phyloP scores from a whole-genome alignment of 306 rosid species.

The Dryas alaskensis region DNA sequence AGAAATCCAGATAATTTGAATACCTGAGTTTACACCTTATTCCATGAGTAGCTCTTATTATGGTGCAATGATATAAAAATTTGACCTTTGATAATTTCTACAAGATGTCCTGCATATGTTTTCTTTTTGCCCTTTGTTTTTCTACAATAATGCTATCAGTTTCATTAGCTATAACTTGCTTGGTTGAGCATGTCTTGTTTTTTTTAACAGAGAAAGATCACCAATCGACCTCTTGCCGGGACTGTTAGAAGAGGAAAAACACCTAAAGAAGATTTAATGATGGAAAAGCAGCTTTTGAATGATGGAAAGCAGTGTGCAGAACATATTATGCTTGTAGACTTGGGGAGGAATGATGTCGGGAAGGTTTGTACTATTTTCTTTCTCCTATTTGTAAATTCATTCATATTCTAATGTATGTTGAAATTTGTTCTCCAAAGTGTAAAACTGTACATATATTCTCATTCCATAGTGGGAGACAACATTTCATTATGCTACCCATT shows the following conservation, averaged over 20 bases:
- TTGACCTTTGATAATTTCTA: not conserved
- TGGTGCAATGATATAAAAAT: not conserved
- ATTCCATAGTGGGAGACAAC: not conserved
- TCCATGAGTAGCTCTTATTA: not conserved
- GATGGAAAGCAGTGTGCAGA: constrained; percentile 93
- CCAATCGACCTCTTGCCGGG: constrained; percentile 97
- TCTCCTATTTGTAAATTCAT: not conserved
- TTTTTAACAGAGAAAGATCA: constrained; percentile 57
- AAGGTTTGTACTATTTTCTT: constrained; percentile 54
- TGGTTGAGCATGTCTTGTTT: constrained; percentile 23
- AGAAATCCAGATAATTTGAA: constrained; percentile 1
- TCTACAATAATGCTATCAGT: not conserved
- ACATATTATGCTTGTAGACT: constrained; percentile 91
- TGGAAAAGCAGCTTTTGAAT: constrained; percentile 76
- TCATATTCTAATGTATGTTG: not conserved
- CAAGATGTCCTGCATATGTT: not conserved
- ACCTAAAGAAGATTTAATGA: constrained; percentile 67
- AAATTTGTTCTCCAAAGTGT: not conserved
- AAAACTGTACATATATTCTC: not conserved
- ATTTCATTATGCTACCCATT: constrained; percentile 14
- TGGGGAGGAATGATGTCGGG: constrained; percentile 97
- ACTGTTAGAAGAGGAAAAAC: constrained; percentile 93
- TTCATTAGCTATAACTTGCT: constrained; percentile 18
- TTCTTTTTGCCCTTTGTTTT: not conserved
- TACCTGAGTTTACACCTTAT: constrained; percentile 4